phyloP scores from a whole-genome alignment of 2,329 filamentous ascomycete species.

The Aspergillus versicolor region DNA sequence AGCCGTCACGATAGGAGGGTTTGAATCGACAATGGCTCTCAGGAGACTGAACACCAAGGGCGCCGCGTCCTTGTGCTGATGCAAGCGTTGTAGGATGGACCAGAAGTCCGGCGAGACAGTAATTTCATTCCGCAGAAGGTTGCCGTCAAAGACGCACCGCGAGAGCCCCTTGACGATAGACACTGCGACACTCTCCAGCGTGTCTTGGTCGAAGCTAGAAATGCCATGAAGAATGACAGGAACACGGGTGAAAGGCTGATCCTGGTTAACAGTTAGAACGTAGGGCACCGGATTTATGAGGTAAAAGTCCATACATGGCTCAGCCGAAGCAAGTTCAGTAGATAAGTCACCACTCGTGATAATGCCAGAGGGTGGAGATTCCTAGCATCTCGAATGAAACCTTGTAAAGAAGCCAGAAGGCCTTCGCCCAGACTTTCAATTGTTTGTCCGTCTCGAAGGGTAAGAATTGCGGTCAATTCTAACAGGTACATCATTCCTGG shows the following conservation, averaged over 20 bases:
- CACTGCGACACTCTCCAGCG: slow-evolving; percentile 71
- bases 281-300: not conserved
- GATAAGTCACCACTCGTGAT: slow-evolving; percentile 81
- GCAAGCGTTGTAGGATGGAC: slow-evolving; percentile 78
- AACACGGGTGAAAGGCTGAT: slow-evolving; percentile 86
- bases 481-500: slow-evolving; percentile 86
- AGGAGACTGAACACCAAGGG: slow-evolving; percentile 83
- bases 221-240: slow-evolving; percentile 90
- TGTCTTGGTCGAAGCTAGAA: slow-evolving; percentile 77
- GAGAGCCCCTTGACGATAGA: slow-evolving; percentile 77
- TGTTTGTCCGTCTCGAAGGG: slow-evolving; percentile 72
- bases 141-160: slow-evolving; percentile 74
- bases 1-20: slow-evolving; percentile 80
- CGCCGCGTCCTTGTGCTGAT: slow-evolving; percentile 67
- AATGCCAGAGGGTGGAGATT: slow-evolving; percentile 81
- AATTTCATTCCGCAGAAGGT: slow-evolving; percentile 81
- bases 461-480: slow-evolving; percentile 81
- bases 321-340: slow-evolving; percentile 75
- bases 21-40: slow-evolving; percentile 68
- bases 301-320: slow-evolving; percentile 67
- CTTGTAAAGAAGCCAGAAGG: slow-evolving; percentile 77
- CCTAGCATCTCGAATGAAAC: slow-evolving; percentile 73
- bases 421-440: slow-evolving; percentile 72
- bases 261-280: slow-evolving; percentile 50
- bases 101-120: slow-evolving; percentile 98